Evolutionary conservation across 805 yeast genomes (phyloP), one percentile per base, ranked within the genome.

Genomic region (Pichia californica): DNA sequence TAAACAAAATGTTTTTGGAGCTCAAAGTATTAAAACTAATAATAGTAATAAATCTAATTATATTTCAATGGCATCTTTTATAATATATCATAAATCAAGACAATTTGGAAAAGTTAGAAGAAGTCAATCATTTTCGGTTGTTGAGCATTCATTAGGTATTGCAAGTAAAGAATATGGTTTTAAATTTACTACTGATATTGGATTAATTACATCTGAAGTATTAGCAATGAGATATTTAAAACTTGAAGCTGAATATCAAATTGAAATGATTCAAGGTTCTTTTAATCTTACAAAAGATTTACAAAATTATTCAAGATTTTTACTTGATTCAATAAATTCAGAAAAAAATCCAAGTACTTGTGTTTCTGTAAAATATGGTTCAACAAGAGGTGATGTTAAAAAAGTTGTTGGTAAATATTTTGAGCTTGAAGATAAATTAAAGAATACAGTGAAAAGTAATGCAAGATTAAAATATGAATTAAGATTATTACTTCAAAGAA

Each of bases 391-490:
- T 26, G 52, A 49, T 27, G 31, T 36, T 5, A 39, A 38, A 5
- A 43, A 57, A 32, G 46, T 52, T 5, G 32, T 53, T n/a, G 52
- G 54, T 13, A 53, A 53, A 29, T 45, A 56, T 9, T 48, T 46
- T 27, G 66, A 62, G 10, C 37, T 61, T n/a, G 54, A 54, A 36
- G 63, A 62, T 25, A 74, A 71, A 46, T 56, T 72, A 41, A 57
- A 62, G 21, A 83, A 79, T 46, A 63, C 79, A 15, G 75, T 73
- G 40, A 73, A 80, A 8, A 62, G 77, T 40, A 73, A 76, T 28
- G 79, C 85, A 3, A 67, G 81, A 48, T 58, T 84, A 40, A 76
- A 77, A 51, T 84, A 84, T 57, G 91, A 84, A 55, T 64, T 79
- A 36, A 62, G 83, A 18, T 64, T 80, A 33, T 59, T 84, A 26